Evolutionary conservation across 2,329 filamentous ascomycete genomes (phyloP).

Genomic region (Curvularia spicifera): DNA sequence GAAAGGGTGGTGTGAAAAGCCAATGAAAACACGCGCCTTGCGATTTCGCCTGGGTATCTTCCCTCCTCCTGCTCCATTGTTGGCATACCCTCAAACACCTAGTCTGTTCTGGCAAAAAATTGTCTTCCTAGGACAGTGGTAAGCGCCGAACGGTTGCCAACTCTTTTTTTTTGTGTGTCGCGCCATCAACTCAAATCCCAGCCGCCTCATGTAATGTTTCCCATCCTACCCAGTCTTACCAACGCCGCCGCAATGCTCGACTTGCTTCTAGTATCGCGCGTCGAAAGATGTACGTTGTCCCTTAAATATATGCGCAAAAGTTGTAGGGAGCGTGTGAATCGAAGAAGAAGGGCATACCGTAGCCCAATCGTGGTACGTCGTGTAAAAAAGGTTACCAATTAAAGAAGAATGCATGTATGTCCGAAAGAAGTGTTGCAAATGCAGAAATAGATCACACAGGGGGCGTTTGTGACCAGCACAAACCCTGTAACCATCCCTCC

Average conservation of each 20-base stretch:
- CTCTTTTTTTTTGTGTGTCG: conserved; percentile 16
- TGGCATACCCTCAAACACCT: conserved; percentile 10
- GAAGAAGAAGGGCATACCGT: conserved; percentile 38
- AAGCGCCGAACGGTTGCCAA: conserved; percentile 15
- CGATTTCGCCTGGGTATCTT: conserved; percentile 16
- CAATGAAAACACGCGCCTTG: conserved; percentile 14
- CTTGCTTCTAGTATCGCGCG: conserved; percentile 11
- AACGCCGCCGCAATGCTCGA: conserved; percentile 33
- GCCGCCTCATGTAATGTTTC: conserved; percentile 22
- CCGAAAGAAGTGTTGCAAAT: conserved; percentile 22
- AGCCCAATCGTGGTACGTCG: conserved; percentile 39
- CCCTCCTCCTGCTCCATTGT: conserved; percentile 15
- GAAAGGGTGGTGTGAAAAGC: conserved; percentile 3
- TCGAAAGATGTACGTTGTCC: conserved; percentile 13
- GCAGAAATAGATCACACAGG: conserved; percentile 3
- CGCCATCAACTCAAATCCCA: conserved; percentile 21
- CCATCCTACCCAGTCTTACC: conserved; percentile 26
- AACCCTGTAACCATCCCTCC: conserved; percentile 19
- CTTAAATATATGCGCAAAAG: conserved; percentile 24
- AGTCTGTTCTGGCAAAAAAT: conserved; percentile 4
- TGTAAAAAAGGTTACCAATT: conserved; percentile 36
- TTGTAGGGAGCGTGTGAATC: conserved; percentile 15
- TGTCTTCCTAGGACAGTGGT: conserved; percentile 1
- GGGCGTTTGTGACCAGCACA: conserved; percentile 43
- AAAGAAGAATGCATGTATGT: conserved; percentile 31